These are phyloP conservation scores for Testicularia cyperi DNA, from an alignment of 1,284 basidiomycete species.

Conservation along the genomic window DNA sequence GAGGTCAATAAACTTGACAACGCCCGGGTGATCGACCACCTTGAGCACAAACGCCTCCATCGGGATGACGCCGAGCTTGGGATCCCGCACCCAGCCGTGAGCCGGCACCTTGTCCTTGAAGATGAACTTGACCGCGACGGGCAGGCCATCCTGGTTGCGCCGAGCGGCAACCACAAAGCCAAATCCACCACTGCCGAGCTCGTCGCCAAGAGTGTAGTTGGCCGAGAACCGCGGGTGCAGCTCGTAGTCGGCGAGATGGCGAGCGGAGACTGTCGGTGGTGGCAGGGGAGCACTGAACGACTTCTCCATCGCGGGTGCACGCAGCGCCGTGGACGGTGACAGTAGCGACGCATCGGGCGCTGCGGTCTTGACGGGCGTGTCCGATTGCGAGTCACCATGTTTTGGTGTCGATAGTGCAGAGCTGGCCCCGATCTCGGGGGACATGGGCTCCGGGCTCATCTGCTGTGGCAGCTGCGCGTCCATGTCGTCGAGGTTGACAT, in stretches of 20 bases:
- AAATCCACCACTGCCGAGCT: conserved; percentile 86
- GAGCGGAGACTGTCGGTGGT: conserved; percentile 43
- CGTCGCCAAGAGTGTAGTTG: conserved; percentile 69
- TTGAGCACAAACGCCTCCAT: conserved; percentile 78
- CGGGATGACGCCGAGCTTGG: conserved; percentile 65
- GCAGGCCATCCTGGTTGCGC: conserved; percentile 64
- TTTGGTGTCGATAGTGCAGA: background rate
- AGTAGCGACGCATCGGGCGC: conserved; percentile 16
- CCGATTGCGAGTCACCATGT: conserved; percentile 4
- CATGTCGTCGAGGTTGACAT: too few species aligned
- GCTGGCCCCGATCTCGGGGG: conserved; percentile 1
- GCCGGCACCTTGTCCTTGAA: conserved; percentile 78
- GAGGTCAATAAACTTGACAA: conserved; percentile 78
- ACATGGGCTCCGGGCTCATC: conserved; percentile 19
- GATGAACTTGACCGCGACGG: conserved; percentile 91
- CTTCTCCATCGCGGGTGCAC: conserved; percentile 57
- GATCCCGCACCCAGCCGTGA: conserved; percentile 74
- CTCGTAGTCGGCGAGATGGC: conserved; percentile 61
- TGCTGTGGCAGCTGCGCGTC: conserved; percentile 23
- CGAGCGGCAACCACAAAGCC: conserved; percentile 72
- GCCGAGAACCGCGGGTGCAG: conserved; percentile 71
- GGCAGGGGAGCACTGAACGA: conserved; percentile 42
- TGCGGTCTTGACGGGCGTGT: conserved; percentile 3
- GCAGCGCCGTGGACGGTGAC: conserved; percentile 25
- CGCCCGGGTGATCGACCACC: conserved; percentile 74